These are phyloP conservation scores for Botrytis paeoniae DNA, from an alignment of 2,329 filamentous ascomycete genomes.

Conservation along the genomic window DNA sequence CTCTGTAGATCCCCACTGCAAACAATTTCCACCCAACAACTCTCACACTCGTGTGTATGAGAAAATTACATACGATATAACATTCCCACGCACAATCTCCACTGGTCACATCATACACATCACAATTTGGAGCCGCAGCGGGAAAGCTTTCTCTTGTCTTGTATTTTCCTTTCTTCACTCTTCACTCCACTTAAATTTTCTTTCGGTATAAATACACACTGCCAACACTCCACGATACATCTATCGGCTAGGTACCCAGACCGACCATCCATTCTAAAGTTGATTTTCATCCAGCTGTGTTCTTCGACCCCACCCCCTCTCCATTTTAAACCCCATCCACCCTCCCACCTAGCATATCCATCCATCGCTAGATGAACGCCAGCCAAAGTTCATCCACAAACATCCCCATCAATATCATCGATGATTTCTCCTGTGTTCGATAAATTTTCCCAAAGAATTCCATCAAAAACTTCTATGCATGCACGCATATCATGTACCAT, in stretches of 20 bases:
- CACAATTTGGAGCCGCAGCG: background rate
- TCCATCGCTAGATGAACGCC: conserved; percentile 17
- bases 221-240: background rate
- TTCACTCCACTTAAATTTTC: too few relatives aligned
- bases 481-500: conserved; percentile 8
- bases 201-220: conserved; percentile 2
- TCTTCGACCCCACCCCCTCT: background rate
- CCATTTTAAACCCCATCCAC: background rate
- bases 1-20: background rate
- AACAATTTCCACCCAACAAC: background rate
- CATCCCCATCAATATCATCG: background rate
- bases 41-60: background rate
- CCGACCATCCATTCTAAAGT: background rate
- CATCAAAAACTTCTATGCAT: conserved; percentile 2
- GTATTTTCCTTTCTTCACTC: background rate
- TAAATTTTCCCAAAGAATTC: background rate
- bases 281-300: background rate
- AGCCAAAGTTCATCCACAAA: conserved; percentile 4
- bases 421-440: background rate
- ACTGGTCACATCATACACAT: background rate
- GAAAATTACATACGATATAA: too few relatives aligned
- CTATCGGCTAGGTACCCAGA: background rate
- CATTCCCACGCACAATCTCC: background rate
- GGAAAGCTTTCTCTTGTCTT: background rate
- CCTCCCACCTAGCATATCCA: conserved; percentile 1